Evolutionary conservation across 768 basidiomycete genomes (phyloP).

Genomic region (Psilocybe cubensis): DNA sequence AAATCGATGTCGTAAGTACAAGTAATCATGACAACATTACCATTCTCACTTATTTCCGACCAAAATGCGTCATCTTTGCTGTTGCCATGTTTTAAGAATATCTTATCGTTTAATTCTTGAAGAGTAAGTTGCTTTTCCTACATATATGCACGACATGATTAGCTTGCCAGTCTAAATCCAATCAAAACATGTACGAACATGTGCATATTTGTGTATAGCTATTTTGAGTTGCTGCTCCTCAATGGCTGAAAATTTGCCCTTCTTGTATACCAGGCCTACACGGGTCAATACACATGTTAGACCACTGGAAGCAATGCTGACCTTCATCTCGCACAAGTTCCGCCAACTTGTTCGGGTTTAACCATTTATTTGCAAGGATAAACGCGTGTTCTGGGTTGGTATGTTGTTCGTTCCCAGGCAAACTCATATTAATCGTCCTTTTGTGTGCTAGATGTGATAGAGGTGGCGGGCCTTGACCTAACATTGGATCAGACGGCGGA

Average conservation of each 20-base stretch:
- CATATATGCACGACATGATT: constrained; percentile 2
- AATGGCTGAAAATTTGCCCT: constrained; percentile 83
- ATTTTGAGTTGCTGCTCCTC: constrained; percentile 68
- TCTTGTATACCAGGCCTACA: constrained; percentile 82
- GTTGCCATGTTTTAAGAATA: constrained; percentile 70
- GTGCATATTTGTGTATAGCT: constrained; percentile 67
- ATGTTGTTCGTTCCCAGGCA: constrained; percentile 42
- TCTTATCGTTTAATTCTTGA: constrained; percentile 61
- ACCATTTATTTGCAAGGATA: constrained; percentile 79
- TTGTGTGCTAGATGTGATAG: constrained; percentile 31
- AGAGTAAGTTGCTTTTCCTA: constrained; percentile 56
- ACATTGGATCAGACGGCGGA: constrained; percentile 44
- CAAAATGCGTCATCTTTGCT: constrained; percentile 71
- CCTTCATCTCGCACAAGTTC: constrained; percentile 74
- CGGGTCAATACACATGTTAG: background rate
- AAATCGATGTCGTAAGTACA: background rate
- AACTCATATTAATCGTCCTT: constrained; percentile 45
- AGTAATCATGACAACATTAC: background rate
- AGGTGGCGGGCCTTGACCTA: constrained; percentile 38
- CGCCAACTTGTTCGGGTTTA: constrained; percentile 67
- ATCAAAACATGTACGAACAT: constrained; percentile 42
- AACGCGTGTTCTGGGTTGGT: constrained; percentile 62
- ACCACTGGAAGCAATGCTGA: constrained; percentile 22
- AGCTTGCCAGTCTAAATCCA: background rate
- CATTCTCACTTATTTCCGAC: constrained; percentile 72